These are phyloP conservation scores for Calonectria pseudoturangicola DNA, from an alignment of 2,329 filamentous ascomycete genomes.

Conservation along the genomic window DNA sequence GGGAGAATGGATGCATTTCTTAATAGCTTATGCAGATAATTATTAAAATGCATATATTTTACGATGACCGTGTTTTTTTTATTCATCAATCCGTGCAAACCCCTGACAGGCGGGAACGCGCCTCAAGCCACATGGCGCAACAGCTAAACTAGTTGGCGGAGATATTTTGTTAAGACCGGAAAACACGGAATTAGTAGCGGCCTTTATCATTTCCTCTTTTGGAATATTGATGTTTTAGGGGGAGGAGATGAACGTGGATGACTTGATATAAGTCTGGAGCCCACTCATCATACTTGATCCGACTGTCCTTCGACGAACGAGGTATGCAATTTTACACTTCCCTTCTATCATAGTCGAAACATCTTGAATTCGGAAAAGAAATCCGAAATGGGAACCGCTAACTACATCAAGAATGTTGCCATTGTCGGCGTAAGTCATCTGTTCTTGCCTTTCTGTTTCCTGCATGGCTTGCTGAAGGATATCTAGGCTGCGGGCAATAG, in stretches of 20 bases:
- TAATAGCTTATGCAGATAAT: no score
- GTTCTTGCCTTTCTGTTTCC: no score
- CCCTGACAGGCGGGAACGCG: not conserved
- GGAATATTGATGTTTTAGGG: not conserved
- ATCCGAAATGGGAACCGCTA: slow-evolving; percentile 43
- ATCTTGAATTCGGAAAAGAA: not conserved
- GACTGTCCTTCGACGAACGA: not conserved
- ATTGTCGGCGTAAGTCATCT: slow-evolving; percentile 67
- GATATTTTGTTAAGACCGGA: slow-evolving; percentile 10
- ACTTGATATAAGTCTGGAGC: not conserved
- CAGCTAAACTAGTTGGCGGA: not conserved
- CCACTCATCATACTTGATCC: not conserved
- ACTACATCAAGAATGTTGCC: slow-evolving; percentile 65
- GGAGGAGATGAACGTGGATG: no score
- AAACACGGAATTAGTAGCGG: slow-evolving; percentile 1
- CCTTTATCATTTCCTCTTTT: slow-evolving; percentile 6
- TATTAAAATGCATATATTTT: not conserved
- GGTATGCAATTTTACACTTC: not conserved
- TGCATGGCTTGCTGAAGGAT: slow-evolving; percentile 24
- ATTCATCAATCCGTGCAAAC: not conserved
- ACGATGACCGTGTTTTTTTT: not conserved
- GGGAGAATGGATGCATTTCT: not conserved
- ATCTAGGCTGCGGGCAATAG: slow-evolving; percentile 64
- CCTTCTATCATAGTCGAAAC: not conserved
- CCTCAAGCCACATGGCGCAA: slow-evolving; percentile 14